phyloP scores from a whole-genome alignment of 495 filamentous ascomycete species.

The Aspergillus indologenus region DNA sequence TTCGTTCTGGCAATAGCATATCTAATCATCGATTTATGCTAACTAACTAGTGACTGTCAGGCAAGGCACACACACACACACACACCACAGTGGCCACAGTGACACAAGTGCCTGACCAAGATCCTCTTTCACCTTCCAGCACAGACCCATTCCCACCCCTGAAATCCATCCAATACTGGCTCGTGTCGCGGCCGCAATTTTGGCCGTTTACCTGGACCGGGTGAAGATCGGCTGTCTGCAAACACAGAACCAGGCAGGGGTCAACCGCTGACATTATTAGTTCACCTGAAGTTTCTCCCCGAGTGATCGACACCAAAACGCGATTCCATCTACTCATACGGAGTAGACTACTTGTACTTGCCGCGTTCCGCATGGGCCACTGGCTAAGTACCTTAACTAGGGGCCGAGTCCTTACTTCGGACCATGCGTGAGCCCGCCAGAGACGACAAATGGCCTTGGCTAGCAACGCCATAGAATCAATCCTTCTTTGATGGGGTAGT shows the following conservation, averaged over 20 bases:
- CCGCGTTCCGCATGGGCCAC: neutral
- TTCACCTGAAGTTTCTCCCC: too few relatives aligned
- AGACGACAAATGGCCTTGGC: neutral
- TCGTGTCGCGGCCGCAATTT: conserved; percentile 2
- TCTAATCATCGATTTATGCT: too few relatives aligned
- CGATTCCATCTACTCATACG: neutral
- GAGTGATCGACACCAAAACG: neutral
- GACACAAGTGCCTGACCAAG: too few relatives aligned
- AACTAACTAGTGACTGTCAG: too few relatives aligned
- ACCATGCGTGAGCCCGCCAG: neutral
- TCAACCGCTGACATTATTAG: neutral
- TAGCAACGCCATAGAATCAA: neutral
- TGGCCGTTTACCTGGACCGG: neutral
- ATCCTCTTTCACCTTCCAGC: too few relatives aligned
- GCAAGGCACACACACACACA: too few relatives aligned
- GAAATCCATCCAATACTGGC: conserved; percentile 18
- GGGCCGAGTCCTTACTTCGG: neutral
- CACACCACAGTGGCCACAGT: too few relatives aligned
- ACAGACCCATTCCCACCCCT: conserved; percentile 24
- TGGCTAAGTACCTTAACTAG: neutral
- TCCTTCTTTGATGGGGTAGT: neutral
- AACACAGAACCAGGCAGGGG: neutral
- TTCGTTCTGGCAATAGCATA: too few relatives aligned
- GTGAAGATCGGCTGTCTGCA: conserved; percentile 1
- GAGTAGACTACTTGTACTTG: too few relatives aligned